phyloP scores from a whole-genome alignment of 176 grass and related monocot species.

The Ananas comosus region DNA sequence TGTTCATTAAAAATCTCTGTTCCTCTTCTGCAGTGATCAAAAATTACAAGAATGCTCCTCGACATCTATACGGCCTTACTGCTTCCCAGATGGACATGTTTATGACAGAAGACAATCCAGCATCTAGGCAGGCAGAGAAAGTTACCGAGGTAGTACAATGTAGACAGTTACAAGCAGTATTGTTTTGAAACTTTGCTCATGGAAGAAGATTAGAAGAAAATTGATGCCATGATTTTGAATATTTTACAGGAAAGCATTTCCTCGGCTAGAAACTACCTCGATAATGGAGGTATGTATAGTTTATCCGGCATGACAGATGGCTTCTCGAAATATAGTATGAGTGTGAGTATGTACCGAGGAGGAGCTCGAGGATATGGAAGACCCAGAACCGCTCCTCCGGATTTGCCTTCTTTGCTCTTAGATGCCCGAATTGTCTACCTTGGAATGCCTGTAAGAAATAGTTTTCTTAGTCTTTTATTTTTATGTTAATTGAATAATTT shows the following conservation, averaged over 20 bases:
- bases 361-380: slow-evolving; percentile 50
- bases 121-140: slow-evolving; percentile 44
- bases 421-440: slow-evolving; percentile 75
- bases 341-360: slow-evolving; percentile 53
- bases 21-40: slow-evolving; percentile 54
- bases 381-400: slow-evolving; percentile 67
- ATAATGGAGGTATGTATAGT: slow-evolving; percentile 63
- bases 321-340: slow-evolving; percentile 44
- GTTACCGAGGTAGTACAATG: slow-evolving; percentile 43
- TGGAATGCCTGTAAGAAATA: slow-evolving; percentile 67
- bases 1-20: background rate
- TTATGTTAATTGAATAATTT: background rate
- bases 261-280: slow-evolving; percentile 53
- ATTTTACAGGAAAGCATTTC: slow-evolving; percentile 55
- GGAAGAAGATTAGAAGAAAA: slow-evolving; percentile 1
- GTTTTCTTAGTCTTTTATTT: background rate
- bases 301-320: slow-evolving; percentile 44
- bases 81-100: slow-evolving; percentile 74
- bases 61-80: slow-evolving; percentile 63
- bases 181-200: background rate
- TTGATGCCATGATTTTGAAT: slow-evolving; percentile 4
- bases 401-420: slow-evolving; percentile 77
- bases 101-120: slow-evolving; percentile 54
- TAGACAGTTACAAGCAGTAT: background rate
- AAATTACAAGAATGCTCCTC: slow-evolving; percentile 64